Evolutionary conservation across 1,284 basidiomycete genomes (phyloP).

Genomic region (Austroboletus novae-zelandiae): DNA sequence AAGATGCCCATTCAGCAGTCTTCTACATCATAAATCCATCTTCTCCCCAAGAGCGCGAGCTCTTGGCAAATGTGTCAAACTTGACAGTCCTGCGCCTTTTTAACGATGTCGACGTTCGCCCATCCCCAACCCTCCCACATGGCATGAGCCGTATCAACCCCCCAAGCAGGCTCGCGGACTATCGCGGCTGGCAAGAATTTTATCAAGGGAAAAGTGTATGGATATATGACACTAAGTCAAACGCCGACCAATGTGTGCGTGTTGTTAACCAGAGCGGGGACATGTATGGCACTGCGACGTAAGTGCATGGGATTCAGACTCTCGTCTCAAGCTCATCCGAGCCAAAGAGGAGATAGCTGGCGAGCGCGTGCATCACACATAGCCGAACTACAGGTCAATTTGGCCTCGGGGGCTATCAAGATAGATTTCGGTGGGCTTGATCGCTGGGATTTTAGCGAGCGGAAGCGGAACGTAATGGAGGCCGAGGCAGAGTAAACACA

Average conservation of each 20-base stretch:
- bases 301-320: constrained; percentile 28
- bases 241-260: constrained; percentile 60
- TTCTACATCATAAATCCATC: constrained; percentile 53
- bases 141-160: constrained; percentile 45
- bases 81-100: constrained; percentile 62
- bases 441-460: constrained; percentile 64
- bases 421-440: constrained; percentile 76
- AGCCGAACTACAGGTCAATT: constrained; percentile 67
- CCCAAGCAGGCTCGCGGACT: constrained; percentile 59
- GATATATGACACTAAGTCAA: constrained; percentile 70
- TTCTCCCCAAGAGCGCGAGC: constrained; percentile 37
- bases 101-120: constrained; percentile 63
- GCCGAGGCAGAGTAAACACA: constrained; percentile 23
- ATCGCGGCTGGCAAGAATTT: constrained; percentile 67
- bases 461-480: constrained; percentile 60
- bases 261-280: constrained; percentile 59
- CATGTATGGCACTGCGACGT: constrained; percentile 74
- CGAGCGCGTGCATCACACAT: constrained; percentile 66
- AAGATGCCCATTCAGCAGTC: constrained; percentile 38
- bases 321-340: constrained; percentile 9
- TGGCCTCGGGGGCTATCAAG: constrained; percentile 59
- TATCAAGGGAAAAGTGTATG: constrained; percentile 67
- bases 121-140: constrained; percentile 44
- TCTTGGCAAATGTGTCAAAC: constrained; percentile 58
- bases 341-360: constrained; percentile 72